Evolutionary conservation across 2,329 filamentous ascomycete species (phyloP).

Genomic region (Lomentospora prolificans): DNA sequence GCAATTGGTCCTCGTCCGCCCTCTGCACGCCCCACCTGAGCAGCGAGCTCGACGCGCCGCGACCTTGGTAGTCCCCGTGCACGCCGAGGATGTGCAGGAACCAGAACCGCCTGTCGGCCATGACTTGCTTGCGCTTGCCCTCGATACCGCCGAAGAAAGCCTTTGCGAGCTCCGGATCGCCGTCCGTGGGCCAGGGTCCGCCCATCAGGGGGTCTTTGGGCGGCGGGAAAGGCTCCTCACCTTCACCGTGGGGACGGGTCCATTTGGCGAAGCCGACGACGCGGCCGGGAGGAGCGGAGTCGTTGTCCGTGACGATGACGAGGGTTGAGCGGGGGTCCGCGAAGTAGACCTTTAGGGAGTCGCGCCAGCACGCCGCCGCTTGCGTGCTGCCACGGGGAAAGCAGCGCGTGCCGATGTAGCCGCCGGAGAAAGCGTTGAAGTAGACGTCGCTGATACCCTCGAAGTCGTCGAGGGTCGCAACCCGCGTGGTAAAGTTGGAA

Average conservation of each 20-base stretch:
- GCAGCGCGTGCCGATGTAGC: conserved; percentile 25
- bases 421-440: conserved; percentile 32
- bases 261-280: conserved; percentile 8
- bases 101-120: conserved; percentile 34
- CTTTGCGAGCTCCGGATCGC: conserved; percentile 23
- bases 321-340: conserved; percentile 26
- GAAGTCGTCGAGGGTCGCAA: conserved; percentile 29
- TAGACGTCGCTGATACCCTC: conserved; percentile 31
- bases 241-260: not conserved
- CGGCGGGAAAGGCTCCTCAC: not conserved
- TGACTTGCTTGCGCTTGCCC: conserved; percentile 24
- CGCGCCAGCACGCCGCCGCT: conserved; percentile 24
- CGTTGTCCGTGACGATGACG: conserved; percentile 27
- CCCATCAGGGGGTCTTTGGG: not conserved
- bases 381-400: conserved; percentile 21
- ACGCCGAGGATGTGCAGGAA: conserved; percentile 39
- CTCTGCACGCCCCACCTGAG: conserved; percentile 36
- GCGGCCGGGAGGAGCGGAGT: conserved; percentile 4
- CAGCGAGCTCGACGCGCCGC: conserved; percentile 32
- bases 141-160: conserved; percentile 30
- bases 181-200: conserved; percentile 27
- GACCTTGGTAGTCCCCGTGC: conserved; percentile 30
- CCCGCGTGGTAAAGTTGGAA: not conserved
- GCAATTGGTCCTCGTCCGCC: conserved; percentile 27
- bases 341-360: conserved; percentile 27